A percentile compares a stretch with the other conserved stretches of the same genome.
Evolutionary conservation across 73 alveolate species (phyloP).

Genomic region (Paramecium octaurelia): DNA sequence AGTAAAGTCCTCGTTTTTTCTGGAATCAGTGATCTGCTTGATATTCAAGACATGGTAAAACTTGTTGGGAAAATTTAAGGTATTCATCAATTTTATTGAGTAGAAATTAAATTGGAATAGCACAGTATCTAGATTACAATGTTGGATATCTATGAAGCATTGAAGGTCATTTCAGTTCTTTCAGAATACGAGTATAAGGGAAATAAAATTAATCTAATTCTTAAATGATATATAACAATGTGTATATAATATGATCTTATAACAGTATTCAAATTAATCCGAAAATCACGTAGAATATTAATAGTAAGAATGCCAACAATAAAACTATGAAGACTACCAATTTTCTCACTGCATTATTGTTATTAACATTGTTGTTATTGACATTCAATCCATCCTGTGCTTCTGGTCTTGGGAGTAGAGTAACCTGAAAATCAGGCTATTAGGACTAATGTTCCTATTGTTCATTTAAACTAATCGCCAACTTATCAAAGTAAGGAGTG

Average conservation of each 20-base stretch:
- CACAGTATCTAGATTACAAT: neutral
- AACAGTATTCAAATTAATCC: neutral
- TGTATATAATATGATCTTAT: neutral
- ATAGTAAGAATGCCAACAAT: neutral
- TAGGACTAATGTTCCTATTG: neutral
- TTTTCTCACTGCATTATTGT: neutral
- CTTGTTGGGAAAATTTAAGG: constrained; percentile 39
- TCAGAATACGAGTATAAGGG: constrained; percentile 18
- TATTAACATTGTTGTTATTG: neutral
- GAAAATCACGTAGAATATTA: neutral
- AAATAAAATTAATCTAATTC: constrained; percentile 1
- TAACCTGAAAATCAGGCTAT: neutral
- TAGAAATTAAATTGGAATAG: neutral
- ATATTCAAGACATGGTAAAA: constrained; percentile 7
- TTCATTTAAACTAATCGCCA: constrained; percentile 20
- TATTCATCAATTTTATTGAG: neutral
- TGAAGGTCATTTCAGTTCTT: constrained; percentile 22
- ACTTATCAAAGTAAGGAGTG: constrained; percentile 50
- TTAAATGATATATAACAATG: neutral
- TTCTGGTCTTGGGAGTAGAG: neutral
- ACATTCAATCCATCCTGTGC: neutral
- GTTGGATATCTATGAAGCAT: neutral
- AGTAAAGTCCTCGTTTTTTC: neutral
- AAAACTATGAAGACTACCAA: neutral
- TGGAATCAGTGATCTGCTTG: constrained; percentile 12